Conservation (phyloP, 768 basidiomycete species). For the Lactarius deliciosus region DNA sequence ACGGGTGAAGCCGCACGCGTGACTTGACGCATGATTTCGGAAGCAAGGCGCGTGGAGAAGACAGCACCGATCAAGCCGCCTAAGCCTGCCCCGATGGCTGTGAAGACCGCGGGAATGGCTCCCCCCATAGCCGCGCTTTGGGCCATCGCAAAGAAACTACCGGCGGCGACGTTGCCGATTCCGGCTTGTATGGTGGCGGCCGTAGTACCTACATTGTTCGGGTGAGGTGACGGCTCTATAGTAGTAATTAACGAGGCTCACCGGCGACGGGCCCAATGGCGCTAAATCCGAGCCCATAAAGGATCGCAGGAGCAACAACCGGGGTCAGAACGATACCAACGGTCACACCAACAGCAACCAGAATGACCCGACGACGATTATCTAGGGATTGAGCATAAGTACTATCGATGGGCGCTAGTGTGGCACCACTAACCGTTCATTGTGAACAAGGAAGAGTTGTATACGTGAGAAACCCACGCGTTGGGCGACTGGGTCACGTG, state of each 20-base stretch:
- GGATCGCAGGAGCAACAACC: neutral
- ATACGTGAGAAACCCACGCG: too few relatives aligned
- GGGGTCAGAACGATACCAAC: neutral
- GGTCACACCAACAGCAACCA: neutral
- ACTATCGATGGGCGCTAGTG: too few relatives aligned
- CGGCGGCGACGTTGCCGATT: constrained; percentile 24
- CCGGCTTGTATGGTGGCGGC: constrained; percentile 16
- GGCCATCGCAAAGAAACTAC: constrained; percentile 9
- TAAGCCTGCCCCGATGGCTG: neutral
- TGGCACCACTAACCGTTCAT: too few relatives aligned
- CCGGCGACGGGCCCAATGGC: constrained; percentile 14
- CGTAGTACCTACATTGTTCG: constrained; percentile 14
- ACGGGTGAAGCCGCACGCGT: too few relatives aligned
- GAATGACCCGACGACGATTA: too few relatives aligned
- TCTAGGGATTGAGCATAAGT: too few relatives aligned
- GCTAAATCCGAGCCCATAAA: constrained; percentile 5
- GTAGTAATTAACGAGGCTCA: neutral
- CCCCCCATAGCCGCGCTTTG: constrained; percentile 25
- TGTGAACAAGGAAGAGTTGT: too few relatives aligned
- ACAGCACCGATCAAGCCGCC: neutral
- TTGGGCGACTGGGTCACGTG: too few relatives aligned
- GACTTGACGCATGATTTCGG: too few relatives aligned
- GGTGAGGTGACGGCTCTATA: too few relatives aligned
- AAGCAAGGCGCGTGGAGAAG: too few relatives aligned
- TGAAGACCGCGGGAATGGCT: neutral